Base-by-base conservation (phyloP, 495 filamentous ascomycete species). In the Polyplosphaeria fusca region DNA sequence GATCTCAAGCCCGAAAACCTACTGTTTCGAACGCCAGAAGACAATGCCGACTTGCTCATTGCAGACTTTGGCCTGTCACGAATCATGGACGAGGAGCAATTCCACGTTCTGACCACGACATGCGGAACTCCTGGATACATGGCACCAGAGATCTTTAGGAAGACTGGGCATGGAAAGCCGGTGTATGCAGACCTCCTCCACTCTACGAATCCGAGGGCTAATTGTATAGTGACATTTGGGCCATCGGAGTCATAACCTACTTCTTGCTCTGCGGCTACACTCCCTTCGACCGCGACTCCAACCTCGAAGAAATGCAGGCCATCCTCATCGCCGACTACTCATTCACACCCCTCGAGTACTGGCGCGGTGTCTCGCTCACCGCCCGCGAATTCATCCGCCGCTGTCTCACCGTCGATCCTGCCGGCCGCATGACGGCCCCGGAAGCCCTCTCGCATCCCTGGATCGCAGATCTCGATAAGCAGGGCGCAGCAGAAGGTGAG, bases 41-140 rank as follows among this genome's bases (percentile, higher is more conserved):
- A 90, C 63, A 90, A 89, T 64, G 84, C 86, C 53, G 86, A 90
- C 69, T 74, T 98, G n/a, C 74, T 98, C 48, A 97, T 98, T 67
- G 93, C 94, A 30, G 93, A 98, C 70, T 98, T 98, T 66, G 93
- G 93, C 7, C 75, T 98, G 27, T 88, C 84, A 12, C 78, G 93
- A 38, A 97, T 98, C 71, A 96, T 98, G 91, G 94, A 98, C 69
- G 94, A 97, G 74, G 91, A 97, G 72, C 89, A 96, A 67, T 97
- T 98, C 70, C 94, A 96, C 67, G 91, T 97, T 23, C 74, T 98
- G 30, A 98, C 94, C 3, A 98, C 93, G 1, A 98, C 93, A 2
- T 98, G 93, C 67, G 93, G 93, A 27, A 98, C 93, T 5, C 93
- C 93, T 0, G 94, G 94, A 25, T 98, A 98, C 73, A 98, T 91